Evolutionary conservation across 1,139 yeast genomes (phyloP).

Genomic region (Candida albicans): DNA sequence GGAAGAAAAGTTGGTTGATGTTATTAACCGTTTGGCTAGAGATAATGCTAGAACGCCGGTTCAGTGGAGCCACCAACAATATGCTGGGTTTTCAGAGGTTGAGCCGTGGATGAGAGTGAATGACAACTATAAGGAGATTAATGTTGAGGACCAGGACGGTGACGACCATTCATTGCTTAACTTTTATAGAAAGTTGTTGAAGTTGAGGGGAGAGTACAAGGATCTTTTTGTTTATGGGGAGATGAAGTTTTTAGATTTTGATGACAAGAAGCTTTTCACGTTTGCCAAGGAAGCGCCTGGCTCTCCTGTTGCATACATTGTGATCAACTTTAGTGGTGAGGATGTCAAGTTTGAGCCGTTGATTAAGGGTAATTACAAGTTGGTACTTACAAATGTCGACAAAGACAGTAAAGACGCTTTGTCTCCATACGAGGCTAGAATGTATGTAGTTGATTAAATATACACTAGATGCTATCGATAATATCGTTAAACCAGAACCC

Average conservation of each 20-base stretch:
- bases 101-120: slow-evolving; percentile 57
- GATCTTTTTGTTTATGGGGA: slow-evolving; percentile 49
- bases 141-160: slow-evolving; percentile 44
- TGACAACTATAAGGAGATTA: slow-evolving; percentile 49
- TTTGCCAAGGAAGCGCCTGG: slow-evolving; percentile 29
- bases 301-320: slow-evolving; percentile 30
- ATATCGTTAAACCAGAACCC: slow-evolving; percentile 76
- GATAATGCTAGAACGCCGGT: slow-evolving; percentile 60
- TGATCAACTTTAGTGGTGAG: slow-evolving; percentile 41
- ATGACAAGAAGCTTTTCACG: slow-evolving; percentile 36
- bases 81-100: slow-evolving; percentile 51
- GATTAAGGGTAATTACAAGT: slow-evolving; percentile 29
- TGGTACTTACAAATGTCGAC: slow-evolving; percentile 28
- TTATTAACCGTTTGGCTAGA: slow-evolving; percentile 41
- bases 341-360: slow-evolving; percentile 27
- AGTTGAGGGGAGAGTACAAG: slow-evolving; percentile 42
- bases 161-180: slow-evolving; percentile 47
- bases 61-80: slow-evolving; percentile 48
- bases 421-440: slow-evolving; percentile 39
- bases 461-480: slow-evolving; percentile 24
- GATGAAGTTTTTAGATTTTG: slow-evolving; percentile 39
- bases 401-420: slow-evolving; percentile 17
- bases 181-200: slow-evolving; percentile 45
- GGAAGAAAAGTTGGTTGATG: slow-evolving; percentile 28
- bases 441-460: slow-evolving; percentile 20